Evolutionary conservation across 192 early-diverging fungal species (phyloP), one percentile per base, ranked within the genome.

Genomic region (Radiomyces spectabilis): DNA sequence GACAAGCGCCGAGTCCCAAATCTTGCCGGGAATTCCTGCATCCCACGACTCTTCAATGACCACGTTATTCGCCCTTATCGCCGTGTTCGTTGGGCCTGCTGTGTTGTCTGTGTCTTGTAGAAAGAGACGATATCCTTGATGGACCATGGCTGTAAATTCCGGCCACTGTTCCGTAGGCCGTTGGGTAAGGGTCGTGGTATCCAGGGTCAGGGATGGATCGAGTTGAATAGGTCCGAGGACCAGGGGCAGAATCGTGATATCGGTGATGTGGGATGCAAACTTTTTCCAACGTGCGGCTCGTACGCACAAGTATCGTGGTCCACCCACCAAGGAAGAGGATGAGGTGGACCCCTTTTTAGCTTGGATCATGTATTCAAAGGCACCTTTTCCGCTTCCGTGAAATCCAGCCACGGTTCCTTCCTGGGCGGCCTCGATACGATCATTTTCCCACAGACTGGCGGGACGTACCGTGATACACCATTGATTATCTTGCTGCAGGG

Each of bases 1-100:
- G 2, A 65, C 66, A 31, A 74, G 57, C 0, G 76, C 76, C 19
- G 73, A 74, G 32, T 78, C 73, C 76, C 76, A 78, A 8, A 72
- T 61, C 22, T 74, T 74, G 8, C 76, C 76, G 3, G 72, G 77
- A 7, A 79, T 70, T 8, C 59, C 62, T 1, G 55, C 51, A 7
- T 72, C 69, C 64, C 68, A 71, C 24, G 44, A 51, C 41, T 76
- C 74, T 19, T 72, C 46, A 32, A 65, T 65, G 1, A 39, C 55
- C 19, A 65, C 27, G 37, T 62, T 53, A 12, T 31, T 33, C 2
- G 53, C 27, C n/a, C n/a, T n/a, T n/a, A n/a, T n/a, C 2, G 53
- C 13, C 5, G 33, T 35, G 13, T 5, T 35, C 3, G 12, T 21
- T 8, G 42, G 5, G n/a, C 16, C 42, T 6, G 6, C 42, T 8